These are phyloP conservation scores for Metschnikowia hibisci DNA, from an alignment of 805 yeast species.

Conservation along the genomic window DNA sequence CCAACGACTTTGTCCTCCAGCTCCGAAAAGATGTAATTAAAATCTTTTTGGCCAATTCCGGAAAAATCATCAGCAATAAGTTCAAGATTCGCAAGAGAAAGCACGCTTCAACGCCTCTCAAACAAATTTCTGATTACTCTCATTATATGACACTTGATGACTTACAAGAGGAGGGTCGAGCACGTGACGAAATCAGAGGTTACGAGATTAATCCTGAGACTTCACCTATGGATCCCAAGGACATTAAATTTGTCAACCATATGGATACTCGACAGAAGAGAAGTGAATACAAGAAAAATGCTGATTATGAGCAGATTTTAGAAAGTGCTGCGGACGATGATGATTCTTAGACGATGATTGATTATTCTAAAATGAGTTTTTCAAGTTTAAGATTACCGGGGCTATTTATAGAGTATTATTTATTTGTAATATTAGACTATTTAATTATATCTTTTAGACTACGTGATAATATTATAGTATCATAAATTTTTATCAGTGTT, in stretches of 20 bases:
- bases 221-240: background rate
- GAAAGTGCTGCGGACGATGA: background rate
- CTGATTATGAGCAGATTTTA: conserved; percentile 1
- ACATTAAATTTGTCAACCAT: background rate
- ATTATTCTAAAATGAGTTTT: too few species aligned
- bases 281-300: background rate
- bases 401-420: too few species aligned
- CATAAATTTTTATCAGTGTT: too few species aligned
- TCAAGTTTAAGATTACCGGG: too few species aligned
- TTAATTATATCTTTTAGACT: too few species aligned
- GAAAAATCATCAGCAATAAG: conserved; percentile 76
- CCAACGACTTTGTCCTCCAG: conserved; percentile 59
- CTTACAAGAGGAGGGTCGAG: conserved; percentile 28
- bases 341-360: too few species aligned
- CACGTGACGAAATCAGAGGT: conserved; percentile 4
- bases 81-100: conserved; percentile 41
- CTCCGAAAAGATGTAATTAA: conserved; percentile 62
- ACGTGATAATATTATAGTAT: too few species aligned
- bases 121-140: conserved; percentile 38
- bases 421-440: too few species aligned
- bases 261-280: too few species aligned
- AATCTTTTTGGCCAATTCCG: conserved; percentile 61
- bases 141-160: conserved; percentile 37
- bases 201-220: conserved; percentile 6
- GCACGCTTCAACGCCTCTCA: conserved; percentile 28